Conservation (phyloP, 441 rosid species). For the Jatropha podagrica region DNA sequence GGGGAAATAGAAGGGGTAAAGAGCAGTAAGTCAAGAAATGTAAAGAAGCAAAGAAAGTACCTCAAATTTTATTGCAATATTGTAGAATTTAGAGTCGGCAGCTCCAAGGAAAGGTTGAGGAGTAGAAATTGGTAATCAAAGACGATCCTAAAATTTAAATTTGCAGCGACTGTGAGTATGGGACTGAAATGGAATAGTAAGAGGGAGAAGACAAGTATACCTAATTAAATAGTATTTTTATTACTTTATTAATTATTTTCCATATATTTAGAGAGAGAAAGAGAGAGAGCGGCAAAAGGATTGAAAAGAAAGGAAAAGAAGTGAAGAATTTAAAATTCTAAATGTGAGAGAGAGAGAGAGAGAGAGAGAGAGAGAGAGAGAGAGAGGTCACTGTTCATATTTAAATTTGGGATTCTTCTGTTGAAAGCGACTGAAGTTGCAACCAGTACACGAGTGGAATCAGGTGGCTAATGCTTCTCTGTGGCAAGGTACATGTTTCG, state of each 20-base stretch:
- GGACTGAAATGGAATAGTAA: not conserved
- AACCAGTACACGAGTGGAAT: not conserved
- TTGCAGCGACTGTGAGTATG: not conserved
- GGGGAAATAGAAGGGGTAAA: not conserved
- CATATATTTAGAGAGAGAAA: not conserved
- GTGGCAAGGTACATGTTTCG: not conserved
- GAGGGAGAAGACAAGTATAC: not conserved
- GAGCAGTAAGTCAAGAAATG: not conserved
- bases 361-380: not conserved
- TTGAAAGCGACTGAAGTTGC: not conserved
- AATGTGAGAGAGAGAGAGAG: slow-evolving; percentile 6
- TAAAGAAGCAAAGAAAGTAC: slow-evolving; percentile 9
- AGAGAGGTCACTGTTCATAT: not conserved
- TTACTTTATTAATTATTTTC: not conserved
- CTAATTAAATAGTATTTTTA: not conserved
- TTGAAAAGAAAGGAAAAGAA: not conserved
- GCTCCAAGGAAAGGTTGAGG: not conserved
- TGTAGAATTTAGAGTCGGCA: not conserved
- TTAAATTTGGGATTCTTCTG: not conserved
- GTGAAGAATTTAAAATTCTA: slow-evolving; percentile 32
- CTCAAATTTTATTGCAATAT: not conserved
- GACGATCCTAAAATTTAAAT: not conserved
- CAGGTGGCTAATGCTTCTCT: not conserved
- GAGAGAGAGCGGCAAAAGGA: slow-evolving; percentile 23
- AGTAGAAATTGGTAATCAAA: not conserved